These are phyloP conservation scores for Backusella psychrophila DNA, from an alignment of 192 early-diverging fungal species.

Conservation along the genomic window DNA sequence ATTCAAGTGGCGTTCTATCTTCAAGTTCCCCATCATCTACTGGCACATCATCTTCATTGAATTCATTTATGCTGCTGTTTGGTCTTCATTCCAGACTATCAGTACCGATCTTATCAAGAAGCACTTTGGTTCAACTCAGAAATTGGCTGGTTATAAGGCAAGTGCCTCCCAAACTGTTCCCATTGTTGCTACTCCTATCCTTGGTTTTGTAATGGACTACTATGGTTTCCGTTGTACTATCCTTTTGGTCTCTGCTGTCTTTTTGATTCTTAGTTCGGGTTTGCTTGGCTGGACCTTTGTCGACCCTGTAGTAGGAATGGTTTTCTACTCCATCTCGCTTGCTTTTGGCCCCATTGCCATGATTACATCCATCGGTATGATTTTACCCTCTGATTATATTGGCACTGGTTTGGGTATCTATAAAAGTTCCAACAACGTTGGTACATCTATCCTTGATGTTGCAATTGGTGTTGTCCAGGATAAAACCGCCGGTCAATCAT, in stretches of 20 bases:
- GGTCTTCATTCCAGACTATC: slow-evolving; percentile 29
- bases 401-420: slow-evolving; percentile 63
- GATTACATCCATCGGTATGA: slow-evolving; percentile 58
- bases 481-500: slow-evolving; percentile 23
- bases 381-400: slow-evolving; percentile 51
- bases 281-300: slow-evolving; percentile 56
- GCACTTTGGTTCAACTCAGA: slow-evolving; percentile 34
- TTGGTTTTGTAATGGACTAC: slow-evolving; percentile 57
- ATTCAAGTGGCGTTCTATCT: slow-evolving; percentile 53
- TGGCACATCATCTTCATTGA: slow-evolving; percentile 60
- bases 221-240: slow-evolving; percentile 48
- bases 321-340: slow-evolving; percentile 57
- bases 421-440: slow-evolving; percentile 61
- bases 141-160: slow-evolving; percentile 32
- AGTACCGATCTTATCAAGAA: slow-evolving; percentile 42
- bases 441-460: slow-evolving; percentile 63
- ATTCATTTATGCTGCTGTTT: slow-evolving; percentile 55
- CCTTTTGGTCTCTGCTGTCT: slow-evolving; percentile 27
- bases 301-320: slow-evolving; percentile 50
- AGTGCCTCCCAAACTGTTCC: slow-evolving; percentile 54
- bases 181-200: slow-evolving; percentile 49
- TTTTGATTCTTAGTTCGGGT: slow-evolving; percentile 27
- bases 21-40: slow-evolving; percentile 55
- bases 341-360: slow-evolving; percentile 58
- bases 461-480: slow-evolving; percentile 62